Base-by-base conservation (phyloP, 179 eudicot genomes). In the Dionaea muscipula region DNA sequence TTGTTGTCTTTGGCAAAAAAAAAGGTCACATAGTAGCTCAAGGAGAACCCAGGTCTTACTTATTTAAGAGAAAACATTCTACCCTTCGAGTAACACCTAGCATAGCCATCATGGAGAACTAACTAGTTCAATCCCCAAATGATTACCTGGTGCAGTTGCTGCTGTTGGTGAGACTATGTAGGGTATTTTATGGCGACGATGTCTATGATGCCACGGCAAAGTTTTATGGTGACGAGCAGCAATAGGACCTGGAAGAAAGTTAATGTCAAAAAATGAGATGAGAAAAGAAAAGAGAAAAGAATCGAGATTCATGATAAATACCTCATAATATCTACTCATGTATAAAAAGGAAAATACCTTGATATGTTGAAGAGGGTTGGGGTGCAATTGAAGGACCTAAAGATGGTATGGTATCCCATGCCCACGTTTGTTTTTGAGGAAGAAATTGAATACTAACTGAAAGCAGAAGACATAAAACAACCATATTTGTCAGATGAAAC, bases 301-400 rank as follows among this genome's bases (percentile, higher is more conserved):
- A 22, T 28, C 41, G 23, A 47, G 35, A 38, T 25, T 26, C 15
- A 22, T 27, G 51, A 51, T 55, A 23, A 15, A 56, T 41, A 54
- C 22, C 22, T 43, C 6, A 43, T 15, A 15, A 43, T 10, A 18
- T n/a, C 47, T 15, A 16, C 20, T n/a, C 22, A 18, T 18, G 7
- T 0, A 43, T 4, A 15, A 38, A 38, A 46, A 46, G 31, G 25
- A 33, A 45, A 17, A 49, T 57, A 83, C 95, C 91, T 78, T 56
- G 77, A 70, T 62, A 45, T 26, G 72, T 26, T 19, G 81, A 81
- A 72, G 90, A 72, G 25, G 84, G 81, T 59, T 77, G 66, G 45
- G 82, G 78, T 26, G 66, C 75, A 51, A 49, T 38, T 17, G 78
- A 69, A 48, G 82, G 68, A 47, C 67, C 65, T 35, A 52, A 50